Evolutionary conservation across 2,329 filamentous ascomycete species (phyloP).

Genomic region (Calonectria pteridis): DNA sequence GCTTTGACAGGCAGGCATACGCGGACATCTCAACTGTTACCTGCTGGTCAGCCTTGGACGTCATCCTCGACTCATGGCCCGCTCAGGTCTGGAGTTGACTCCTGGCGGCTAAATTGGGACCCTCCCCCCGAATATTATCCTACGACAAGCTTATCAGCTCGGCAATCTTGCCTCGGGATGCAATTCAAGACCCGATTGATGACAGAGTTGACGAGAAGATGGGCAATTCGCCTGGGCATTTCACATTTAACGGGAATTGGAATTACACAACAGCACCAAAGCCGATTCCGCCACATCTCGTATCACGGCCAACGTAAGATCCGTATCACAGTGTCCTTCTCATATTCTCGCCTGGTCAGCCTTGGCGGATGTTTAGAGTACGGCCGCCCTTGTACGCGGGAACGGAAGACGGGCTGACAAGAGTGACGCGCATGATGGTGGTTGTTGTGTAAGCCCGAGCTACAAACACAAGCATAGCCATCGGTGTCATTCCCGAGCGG

Average conservation of each 20-base stretch:
- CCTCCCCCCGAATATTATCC: neutral
- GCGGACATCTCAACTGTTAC: neutral
- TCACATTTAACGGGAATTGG: neutral
- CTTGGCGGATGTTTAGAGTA: neutral
- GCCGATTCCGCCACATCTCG: neutral
- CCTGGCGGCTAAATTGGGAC: neutral
- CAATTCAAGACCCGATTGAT: neutral
- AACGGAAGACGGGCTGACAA: neutral
- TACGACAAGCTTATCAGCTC: neutral
- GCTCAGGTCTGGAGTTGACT: neutral
- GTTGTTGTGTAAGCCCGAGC: neutral
- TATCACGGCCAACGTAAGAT: conserved; percentile 9
- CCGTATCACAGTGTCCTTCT: neutral
- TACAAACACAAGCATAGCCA: neutral
- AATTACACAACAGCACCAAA: neutral
- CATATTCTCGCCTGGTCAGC: neutral
- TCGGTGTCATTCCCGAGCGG: neutral
- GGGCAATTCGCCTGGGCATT: neutral
- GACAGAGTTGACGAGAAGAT: neutral
- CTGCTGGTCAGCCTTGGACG: conserved; percentile 4
- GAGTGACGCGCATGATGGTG: neutral
- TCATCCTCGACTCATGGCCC: conserved; percentile 16
- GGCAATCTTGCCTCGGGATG: neutral
- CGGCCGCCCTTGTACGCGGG: neutral
- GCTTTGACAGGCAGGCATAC: neutral